Evolutionary conservation across 2,329 filamentous ascomycete genomes (phyloP).

Genomic region (Coniochaeta sp.): DNA sequence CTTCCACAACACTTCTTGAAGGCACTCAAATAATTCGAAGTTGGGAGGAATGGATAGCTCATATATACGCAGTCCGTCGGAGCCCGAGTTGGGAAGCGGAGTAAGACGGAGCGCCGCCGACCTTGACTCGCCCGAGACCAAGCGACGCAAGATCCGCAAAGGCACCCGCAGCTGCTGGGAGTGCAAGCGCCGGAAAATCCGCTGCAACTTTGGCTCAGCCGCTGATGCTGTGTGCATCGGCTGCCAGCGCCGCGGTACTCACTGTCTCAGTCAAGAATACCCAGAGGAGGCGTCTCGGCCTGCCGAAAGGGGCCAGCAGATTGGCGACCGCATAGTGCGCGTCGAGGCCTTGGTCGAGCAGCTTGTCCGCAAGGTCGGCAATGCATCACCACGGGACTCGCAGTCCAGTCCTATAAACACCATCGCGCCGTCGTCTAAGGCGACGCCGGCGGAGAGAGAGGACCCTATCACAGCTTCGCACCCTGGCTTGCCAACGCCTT

Average conservation of each 20-base stretch:
- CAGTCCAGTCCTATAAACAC: not conserved
- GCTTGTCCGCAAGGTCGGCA: conserved; percentile 6
- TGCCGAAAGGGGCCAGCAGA: conserved; percentile 3
- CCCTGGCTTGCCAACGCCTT: not conserved
- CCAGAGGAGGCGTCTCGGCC: conserved; percentile 18
- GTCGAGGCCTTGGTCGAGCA: conserved; percentile 11
- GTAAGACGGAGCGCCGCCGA: not conserved
- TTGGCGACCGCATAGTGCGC: conserved; percentile 10
- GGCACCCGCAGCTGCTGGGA: conserved; percentile 54
- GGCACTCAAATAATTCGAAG: not conserved
- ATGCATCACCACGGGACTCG: not conserved
- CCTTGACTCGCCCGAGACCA: not conserved
- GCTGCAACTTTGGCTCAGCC: conserved; percentile 35
- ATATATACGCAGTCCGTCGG: not conserved
- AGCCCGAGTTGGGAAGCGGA: not conserved
- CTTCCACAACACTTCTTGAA: not conserved
- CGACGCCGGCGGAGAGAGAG: not conserved
- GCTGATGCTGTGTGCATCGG: conserved; percentile 32
- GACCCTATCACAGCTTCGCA: not conserved
- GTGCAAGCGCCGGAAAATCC: conserved; percentile 47
- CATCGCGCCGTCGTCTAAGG: not conserved
- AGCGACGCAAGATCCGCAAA: conserved; percentile 30
- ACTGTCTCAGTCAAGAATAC: conserved; percentile 42
- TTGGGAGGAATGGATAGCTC: not conserved
- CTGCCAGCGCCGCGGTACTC: conserved; percentile 34